Evolutionary conservation across 768 basidiomycete species (phyloP).

Genomic region (Mrakia frigida): DNA sequence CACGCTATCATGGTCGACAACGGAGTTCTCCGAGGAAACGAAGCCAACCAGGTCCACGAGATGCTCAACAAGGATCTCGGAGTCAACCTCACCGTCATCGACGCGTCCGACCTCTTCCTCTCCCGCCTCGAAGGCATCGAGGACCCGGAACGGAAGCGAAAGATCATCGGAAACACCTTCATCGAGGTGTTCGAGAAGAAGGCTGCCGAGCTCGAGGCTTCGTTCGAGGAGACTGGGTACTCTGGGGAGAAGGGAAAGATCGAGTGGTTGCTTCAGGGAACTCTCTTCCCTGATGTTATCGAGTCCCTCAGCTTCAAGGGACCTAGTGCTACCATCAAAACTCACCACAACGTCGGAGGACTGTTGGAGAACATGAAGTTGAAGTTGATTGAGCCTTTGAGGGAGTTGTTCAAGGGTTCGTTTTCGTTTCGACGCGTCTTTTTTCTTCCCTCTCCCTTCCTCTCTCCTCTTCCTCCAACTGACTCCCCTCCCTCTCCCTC

Average conservation of each 20-base stretch:
- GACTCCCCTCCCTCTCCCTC: not conserved
- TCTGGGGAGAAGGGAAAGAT: conserved; percentile 74
- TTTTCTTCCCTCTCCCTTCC: not conserved
- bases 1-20: conserved; percentile 99
- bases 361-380: conserved; percentile 95
- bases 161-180: conserved; percentile 98
- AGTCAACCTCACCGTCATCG: conserved; percentile 91
- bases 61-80: conserved; percentile 92
- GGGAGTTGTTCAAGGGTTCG: conserved; percentile 96
- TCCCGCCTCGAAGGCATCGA: conserved; percentile 81
- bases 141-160: conserved; percentile 94
- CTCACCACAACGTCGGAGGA: conserved; percentile 98
- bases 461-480: not conserved
- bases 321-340: conserved; percentile 98
- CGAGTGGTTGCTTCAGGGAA: conserved; percentile 96
- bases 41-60: conserved; percentile 80
- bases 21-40: conserved; percentile 87
- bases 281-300: conserved; percentile 97
- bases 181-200: conserved; percentile 97
- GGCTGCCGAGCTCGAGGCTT: conserved; percentile 78
- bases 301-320: conserved; percentile 99
- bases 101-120: conserved; percentile 90
- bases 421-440: conserved; percentile 7
- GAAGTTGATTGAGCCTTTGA: conserved; percentile 93
- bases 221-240: conserved; percentile 61